Evolutionary conservation across 306 rosid genomes (phyloP).

Genomic region (Pyrus pyrifolia): DNA sequence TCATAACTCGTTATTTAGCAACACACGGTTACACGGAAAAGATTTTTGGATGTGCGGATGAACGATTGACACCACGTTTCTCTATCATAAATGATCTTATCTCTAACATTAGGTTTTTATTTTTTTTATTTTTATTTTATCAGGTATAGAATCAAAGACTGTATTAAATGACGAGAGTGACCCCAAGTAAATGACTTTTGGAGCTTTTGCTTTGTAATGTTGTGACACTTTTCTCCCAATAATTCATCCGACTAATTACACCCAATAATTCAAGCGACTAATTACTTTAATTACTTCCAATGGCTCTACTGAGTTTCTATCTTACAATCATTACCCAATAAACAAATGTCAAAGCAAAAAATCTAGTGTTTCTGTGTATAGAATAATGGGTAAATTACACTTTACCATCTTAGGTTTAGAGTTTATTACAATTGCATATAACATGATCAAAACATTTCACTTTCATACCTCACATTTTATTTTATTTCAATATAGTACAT

Average conservation of each 20-base stretch:
- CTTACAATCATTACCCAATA: not conserved
- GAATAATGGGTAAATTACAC: too few species aligned
- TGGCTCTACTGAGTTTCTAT: not conserved
- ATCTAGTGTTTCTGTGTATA: too few species aligned
- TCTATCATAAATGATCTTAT: not conserved
- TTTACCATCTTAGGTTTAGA: too few species aligned
- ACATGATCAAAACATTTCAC: too few species aligned
- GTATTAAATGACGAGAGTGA: not conserved
- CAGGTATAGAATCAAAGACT: not conserved
- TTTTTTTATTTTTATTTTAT: not conserved
- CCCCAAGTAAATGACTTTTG: constrained; percentile 7
- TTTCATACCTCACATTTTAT: too few species aligned
- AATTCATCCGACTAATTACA: not conserved
- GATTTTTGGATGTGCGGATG: not conserved
- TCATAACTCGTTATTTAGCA: too few species aligned
- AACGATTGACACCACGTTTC: not conserved
- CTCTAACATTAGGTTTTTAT: not conserved
- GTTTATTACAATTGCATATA: too few species aligned
- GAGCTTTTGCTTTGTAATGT: not conserved
- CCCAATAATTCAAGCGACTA: not conserved
- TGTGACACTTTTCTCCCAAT: not conserved
- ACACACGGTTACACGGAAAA: too few species aligned
- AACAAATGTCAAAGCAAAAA: not conserved
- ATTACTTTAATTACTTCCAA: not conserved
- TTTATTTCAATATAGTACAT: too few species aligned